phyloP scores from a whole-genome alignment of 208 protist species.

The Tetramitus jugosus region DNA sequence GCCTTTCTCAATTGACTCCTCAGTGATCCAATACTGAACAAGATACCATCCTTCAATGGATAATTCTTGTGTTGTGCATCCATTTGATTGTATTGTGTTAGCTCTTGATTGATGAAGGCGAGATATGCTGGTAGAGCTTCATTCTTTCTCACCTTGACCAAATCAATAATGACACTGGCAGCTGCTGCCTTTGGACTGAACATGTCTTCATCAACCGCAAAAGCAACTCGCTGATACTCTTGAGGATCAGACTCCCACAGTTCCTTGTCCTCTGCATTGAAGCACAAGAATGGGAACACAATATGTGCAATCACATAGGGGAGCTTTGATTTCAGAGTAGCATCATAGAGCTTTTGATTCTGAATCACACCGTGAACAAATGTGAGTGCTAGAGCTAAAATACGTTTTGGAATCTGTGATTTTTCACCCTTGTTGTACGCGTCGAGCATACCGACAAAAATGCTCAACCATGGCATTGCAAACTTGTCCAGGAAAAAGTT shows the following conservation, averaged over 20 bases:
- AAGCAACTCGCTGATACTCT: conserved; percentile 76
- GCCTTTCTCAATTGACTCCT: background rate
- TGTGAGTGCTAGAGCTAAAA: background rate
- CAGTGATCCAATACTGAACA: conserved; percentile 1
- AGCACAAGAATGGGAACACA: conserved; percentile 73
- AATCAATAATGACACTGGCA: conserved; percentile 54
- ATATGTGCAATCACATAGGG: conserved; percentile 60
- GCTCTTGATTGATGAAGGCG: conserved; percentile 37
- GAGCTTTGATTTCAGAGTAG: conserved; percentile 29
- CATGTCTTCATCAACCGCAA: conserved; percentile 58
- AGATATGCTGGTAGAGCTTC: conserved; percentile 37
- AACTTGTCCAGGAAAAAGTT: background rate
- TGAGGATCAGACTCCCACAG: conserved; percentile 72
- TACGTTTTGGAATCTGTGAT: conserved; percentile 23
- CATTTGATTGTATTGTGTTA: conserved; percentile 41
- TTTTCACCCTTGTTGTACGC: background rate
- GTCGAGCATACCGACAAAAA: background rate
- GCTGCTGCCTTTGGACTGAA: conserved; percentile 65
- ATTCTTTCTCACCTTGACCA: conserved; percentile 50
- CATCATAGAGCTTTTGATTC: conserved; percentile 18
- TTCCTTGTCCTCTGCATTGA: conserved; percentile 64
- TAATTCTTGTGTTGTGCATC: conserved; percentile 35
- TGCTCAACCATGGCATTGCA: background rate
- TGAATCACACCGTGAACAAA: background rate
- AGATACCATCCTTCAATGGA: conserved; percentile 20